Base-by-base conservation (phyloP, 345 rosid species). In the Noccaea bulbosa region DNA sequence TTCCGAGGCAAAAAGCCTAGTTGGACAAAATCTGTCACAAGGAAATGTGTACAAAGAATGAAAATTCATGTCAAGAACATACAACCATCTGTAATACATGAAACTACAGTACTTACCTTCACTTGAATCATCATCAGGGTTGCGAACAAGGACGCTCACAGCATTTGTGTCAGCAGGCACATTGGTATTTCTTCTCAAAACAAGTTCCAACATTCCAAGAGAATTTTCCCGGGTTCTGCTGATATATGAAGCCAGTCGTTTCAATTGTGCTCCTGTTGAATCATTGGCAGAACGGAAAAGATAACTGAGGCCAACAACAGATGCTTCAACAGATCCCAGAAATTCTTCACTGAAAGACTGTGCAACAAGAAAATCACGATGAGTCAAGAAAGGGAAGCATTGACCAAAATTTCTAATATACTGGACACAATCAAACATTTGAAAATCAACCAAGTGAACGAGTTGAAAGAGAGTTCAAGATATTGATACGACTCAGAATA, bases 281-380 rank as follows among this genome's bases (percentile, higher is more conserved):
- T 93, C 98, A 22, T 81, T 78, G 73, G 81, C 78, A 45, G 81
- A 65, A 24, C 75, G 84, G 46, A 87, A 90, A 70, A 93, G 85
- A 79, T 93, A 85, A 79, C 92, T 87, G 67, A 93, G 81, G 59
- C 98, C 98, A 71, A 88, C 96, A 34, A 85, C 90, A 73, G 93
- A 90, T 64, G 89, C 77, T 82, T 93, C 91, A 77, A 88, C 92
- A 33, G 70, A 79, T 62, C 92, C 89, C 34, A 88, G 81, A 70
- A 77, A 79, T 65, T 84, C 81, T 50, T 41, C 50, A 65, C 39
- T 74, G 48, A 9, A 65, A 53, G 82, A 58, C 69, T 65, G 57
- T 50, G 79, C 27, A 71, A 51, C 35, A 65, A 56, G 32, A 65
- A 27, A 27, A 38, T 50, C 49, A 45, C 0, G 17, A 11, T 14